A percentile compares a stretch with the other conserved stretches of the same genome.
Conservation (phyloP, 805 yeast genomes). For the Brettanomyces custersianus region DNA sequence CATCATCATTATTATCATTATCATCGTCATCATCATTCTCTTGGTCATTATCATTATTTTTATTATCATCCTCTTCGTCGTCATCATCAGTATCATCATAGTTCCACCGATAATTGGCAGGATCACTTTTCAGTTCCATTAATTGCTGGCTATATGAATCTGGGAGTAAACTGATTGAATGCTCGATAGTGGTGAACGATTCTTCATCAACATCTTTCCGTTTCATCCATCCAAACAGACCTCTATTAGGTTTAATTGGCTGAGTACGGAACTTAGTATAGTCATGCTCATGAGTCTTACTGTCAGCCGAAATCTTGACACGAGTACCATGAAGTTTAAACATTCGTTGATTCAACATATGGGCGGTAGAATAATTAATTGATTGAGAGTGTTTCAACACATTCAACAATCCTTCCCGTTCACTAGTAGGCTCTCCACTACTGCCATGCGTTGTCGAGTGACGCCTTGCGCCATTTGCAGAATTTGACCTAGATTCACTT, state of each 20-base stretch:
- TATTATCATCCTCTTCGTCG: slow-evolving; percentile 10
- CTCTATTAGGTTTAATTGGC: slow-evolving; percentile 18
- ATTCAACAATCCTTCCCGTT: slow-evolving; percentile 6
- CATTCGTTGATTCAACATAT: slow-evolving; percentile 14
- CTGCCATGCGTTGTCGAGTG: slow-evolving; percentile 17
- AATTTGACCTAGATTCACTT: slow-evolving; percentile 2
- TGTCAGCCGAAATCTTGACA: slow-evolving; percentile 21
- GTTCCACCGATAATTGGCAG: slow-evolving; percentile 30
- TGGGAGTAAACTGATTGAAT: slow-evolving; percentile 27
- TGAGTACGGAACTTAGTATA: slow-evolving; percentile 25
- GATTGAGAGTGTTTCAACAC: slow-evolving; percentile 21
- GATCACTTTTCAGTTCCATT: slow-evolving; percentile 27
- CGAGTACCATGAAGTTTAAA: slow-evolving; percentile 22
- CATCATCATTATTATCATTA: slow-evolving; percentile 7
- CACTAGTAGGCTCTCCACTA: slow-evolving; percentile 10
- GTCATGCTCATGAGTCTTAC: slow-evolving; percentile 27
- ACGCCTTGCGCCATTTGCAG: slow-evolving; percentile 5
- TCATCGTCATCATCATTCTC: slow-evolving; percentile 10
- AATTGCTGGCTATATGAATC: slow-evolving; percentile 26
- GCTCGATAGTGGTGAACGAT: slow-evolving; percentile 19
- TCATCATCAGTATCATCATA: slow-evolving; percentile 28
- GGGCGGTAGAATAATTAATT: slow-evolving; percentile 15
- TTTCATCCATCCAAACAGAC: slow-evolving; percentile 26
- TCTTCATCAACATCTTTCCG: slow-evolving; percentile 23
- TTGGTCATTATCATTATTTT: slow-evolving; percentile 3